Conservation (phyloP, 2,329 filamentous ascomycete genomes). For the Penicillium vulpinum region DNA sequence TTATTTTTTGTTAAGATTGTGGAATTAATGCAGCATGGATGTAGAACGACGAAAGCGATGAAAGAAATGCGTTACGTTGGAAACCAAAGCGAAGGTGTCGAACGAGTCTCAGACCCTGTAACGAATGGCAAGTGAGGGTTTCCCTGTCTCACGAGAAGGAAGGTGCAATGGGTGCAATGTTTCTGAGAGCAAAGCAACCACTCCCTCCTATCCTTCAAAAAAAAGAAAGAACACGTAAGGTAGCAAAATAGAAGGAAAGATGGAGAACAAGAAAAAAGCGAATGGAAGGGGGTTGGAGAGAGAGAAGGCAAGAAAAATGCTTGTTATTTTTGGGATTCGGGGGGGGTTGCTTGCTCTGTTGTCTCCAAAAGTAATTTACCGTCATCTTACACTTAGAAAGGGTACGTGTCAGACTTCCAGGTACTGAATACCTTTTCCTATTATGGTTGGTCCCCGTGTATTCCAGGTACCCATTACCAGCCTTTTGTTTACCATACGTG, state of each 20-base stretch:
- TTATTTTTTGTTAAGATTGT: constrained; percentile 7
- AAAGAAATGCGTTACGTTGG: constrained; percentile 2
- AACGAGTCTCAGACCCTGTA: constrained; percentile 27
- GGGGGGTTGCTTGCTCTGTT: constrained; percentile 8
- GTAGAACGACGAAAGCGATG: constrained; percentile 12
- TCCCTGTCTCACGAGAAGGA: constrained; percentile 6
- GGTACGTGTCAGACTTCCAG: constrained; percentile 14
- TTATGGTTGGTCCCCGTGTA: background rate
- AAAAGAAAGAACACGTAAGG: constrained; percentile 29
- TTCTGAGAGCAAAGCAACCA: constrained; percentile 12
- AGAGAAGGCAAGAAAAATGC: constrained; percentile 20
- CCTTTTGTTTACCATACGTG: constrained; percentile 10
- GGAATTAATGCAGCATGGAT: constrained; percentile 24
- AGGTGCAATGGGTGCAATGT: constrained; percentile 11
- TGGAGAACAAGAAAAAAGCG: constrained; percentile 27
- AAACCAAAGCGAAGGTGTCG: constrained; percentile 5
- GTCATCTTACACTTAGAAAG: constrained; percentile 14
- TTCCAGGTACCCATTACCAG: constrained; percentile 2
- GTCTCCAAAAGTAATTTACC: constrained; percentile 23
- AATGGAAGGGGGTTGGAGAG: constrained; percentile 23
- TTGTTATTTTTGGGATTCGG: constrained; percentile 25
- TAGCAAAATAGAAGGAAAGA: constrained; percentile 32
- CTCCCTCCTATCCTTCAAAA: constrained; percentile 16
- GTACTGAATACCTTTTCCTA: constrained; percentile 16
- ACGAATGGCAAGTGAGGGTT: constrained; percentile 17